phyloP scores from a whole-genome alignment of 2,329 filamentous ascomycete genomes.

The Ascochyta clinopodiicola region DNA sequence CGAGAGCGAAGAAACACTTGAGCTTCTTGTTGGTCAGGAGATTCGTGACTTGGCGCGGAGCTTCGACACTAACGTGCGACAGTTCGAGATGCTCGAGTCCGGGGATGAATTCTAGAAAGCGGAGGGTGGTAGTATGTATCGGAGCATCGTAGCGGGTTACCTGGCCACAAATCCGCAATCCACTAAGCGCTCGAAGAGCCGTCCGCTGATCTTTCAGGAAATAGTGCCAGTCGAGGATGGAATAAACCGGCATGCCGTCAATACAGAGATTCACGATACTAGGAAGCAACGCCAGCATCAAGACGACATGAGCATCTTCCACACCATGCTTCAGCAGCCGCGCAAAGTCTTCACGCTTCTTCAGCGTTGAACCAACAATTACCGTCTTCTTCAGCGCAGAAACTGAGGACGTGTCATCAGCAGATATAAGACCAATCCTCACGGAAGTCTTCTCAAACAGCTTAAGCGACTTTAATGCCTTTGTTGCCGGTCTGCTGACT shows the following conservation, averaged over 20 bases:
- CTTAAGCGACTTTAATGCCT: background rate
- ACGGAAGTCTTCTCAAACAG: background rate
- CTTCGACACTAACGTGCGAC: too few relatives aligned
- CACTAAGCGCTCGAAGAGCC: too few relatives aligned
- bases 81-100: too few relatives aligned
- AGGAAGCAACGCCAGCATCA: background rate
- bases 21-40: too few relatives aligned
- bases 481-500: background rate
- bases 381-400: background rate
- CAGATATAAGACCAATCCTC: background rate
- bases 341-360: background rate
- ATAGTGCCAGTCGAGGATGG: background rate
- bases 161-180: too few relatives aligned
- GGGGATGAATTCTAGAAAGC: too few relatives aligned
- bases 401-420: background rate
- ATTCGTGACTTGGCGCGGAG: too few relatives aligned
- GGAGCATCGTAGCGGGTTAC: too few relatives aligned
- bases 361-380: background rate
- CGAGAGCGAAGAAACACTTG: too few relatives aligned
- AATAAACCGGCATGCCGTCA: background rate
- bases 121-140: too few relatives aligned
- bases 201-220: background rate
- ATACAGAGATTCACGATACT: background rate
- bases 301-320: slow-evolving; percentile 1
- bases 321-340: background rate